Base-by-base conservation (phyloP, 225 moss, liverwort and hornwort genomes). In the Ulota crispa region DNA sequence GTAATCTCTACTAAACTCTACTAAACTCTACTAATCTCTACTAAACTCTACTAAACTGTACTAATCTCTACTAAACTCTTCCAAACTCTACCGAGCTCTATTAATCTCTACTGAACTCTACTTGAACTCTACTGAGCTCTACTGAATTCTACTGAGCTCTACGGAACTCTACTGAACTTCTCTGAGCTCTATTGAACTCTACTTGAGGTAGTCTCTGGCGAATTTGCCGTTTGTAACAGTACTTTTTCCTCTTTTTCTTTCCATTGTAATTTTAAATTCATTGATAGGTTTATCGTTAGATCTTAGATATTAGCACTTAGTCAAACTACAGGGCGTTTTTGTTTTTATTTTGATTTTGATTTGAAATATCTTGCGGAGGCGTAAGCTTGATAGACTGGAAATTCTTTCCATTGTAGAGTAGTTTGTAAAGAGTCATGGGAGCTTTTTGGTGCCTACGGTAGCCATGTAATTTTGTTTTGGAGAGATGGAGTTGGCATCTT, bases 151-250 rank as follows among this genome's bases (percentile, higher is more conserved):
- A 39, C 39, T 39, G 9, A 39, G 8, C 39, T 39, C 39, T 9
- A 9, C 1, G 6, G 8, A 37, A 7, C 0, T 8, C 37, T 37
- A 7, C 37, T 8, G 1, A 37, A 0, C 8, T 37, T 1, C 8
- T 6, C 1, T 37, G 8, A 37, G 1, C 0, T 8, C 37, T 37
- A 7, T 9, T 9, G 2, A 39, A 0, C 9, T 39, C 9, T 39
- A 37, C 1, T 37, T 3, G 39, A 39, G 39, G 9, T 9, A 39
- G 10, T 19, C 6, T 53, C 32, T 65, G 68, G 37, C 55, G 16
- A 73, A 68, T 68, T 24, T 78, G 68, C 83, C 64, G 36, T 36
- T 3, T 84, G 87, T 81, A 84, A 78, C 81, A 84, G 15, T 81
- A 81, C 26, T 24, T 82, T 82, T 37, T 5, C 42, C 4, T 37